A percentile compares a stretch with the other conserved stretches of the same genome.
Evolutionary conservation across 176 grass and related monocot species (phyloP).

Genomic region (Cocos nucifera): DNA sequence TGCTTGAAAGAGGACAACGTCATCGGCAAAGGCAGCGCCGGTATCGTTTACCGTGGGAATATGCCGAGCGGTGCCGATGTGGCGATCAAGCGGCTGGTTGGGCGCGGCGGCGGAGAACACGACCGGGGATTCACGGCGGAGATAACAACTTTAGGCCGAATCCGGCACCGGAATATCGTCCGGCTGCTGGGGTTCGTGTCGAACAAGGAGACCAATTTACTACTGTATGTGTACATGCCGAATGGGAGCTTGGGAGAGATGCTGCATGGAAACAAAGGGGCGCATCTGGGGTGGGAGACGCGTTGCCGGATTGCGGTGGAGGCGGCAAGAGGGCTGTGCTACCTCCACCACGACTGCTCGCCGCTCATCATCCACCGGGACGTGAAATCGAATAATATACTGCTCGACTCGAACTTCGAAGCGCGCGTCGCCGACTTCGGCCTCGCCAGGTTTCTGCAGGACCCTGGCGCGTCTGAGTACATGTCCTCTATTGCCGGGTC

Average conservation of each 20-base stretch:
- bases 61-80: conserved; percentile 41
- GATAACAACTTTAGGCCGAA: conserved; percentile 69
- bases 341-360: conserved; percentile 88
- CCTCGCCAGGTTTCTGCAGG: conserved; percentile 70
- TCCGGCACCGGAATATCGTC: conserved; percentile 87
- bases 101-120: conserved; percentile 34
- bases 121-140: conserved; percentile 82
- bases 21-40: conserved; percentile 87
- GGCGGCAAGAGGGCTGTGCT: conserved; percentile 73
- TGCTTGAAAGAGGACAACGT: conserved; percentile 85
- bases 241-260: conserved; percentile 76
- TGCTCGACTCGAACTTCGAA: conserved; percentile 74
- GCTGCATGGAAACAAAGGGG: conserved; percentile 70
- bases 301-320: conserved; percentile 48
- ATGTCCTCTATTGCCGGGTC: conserved; percentile 81
- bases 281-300: conserved; percentile 54
- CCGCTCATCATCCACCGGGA: conserved; percentile 72
- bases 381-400: conserved; percentile 93
- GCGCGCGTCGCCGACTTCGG: conserved; percentile 94
- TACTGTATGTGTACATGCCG: conserved; percentile 91
- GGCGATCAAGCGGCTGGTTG: conserved; percentile 69
- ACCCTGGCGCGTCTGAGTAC: conserved; percentile 51
- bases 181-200: conserved; percentile 62
- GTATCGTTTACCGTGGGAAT: conserved; percentile 73
- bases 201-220: conserved; percentile 77